Conservation (phyloP, 495 filamentous ascomycete species). For the Aspergillus carlsbadensis region DNA sequence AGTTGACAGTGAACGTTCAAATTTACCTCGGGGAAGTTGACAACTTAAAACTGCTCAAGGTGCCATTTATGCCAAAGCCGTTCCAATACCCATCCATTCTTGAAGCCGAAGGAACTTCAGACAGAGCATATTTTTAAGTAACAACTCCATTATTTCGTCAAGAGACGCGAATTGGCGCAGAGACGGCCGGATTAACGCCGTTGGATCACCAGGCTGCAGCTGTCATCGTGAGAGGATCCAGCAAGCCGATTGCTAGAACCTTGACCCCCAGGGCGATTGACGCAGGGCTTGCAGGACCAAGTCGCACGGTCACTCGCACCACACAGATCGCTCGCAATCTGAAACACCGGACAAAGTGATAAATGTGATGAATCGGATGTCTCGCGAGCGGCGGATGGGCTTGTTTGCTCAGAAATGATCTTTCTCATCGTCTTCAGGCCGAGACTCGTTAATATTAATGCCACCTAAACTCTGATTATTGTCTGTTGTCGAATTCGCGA, state of each 20-base stretch:
- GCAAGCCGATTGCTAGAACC: background rate
- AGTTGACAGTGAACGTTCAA: background rate
- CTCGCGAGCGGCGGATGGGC: background rate
- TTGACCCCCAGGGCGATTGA: constrained; percentile 1
- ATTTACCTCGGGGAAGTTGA: constrained; percentile 10
- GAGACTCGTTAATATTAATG: background rate
- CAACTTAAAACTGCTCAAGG: constrained; percentile 10
- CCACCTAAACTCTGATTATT: no score
- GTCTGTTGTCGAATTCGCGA: no score
- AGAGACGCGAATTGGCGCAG: no score
- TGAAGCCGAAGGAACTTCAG: no score
- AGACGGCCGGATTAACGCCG: background rate
- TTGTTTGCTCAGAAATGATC: background rate
- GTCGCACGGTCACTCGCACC: background rate
- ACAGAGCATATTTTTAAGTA: no score
- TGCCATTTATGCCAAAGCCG: no score
- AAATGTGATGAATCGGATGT: constrained; percentile 19
- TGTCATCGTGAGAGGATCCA: background rate
- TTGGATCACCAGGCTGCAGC: constrained; percentile 8
- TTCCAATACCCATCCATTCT: no score
- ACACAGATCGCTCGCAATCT: constrained; percentile 10
- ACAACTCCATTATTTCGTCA: no score
- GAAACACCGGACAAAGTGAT: constrained; percentile 19
- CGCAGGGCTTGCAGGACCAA: constrained; percentile 6
- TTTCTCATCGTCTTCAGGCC: no score